phyloP scores from a whole-genome alignment of 106 monocot species.

The Dendrobium catenatum region DNA sequence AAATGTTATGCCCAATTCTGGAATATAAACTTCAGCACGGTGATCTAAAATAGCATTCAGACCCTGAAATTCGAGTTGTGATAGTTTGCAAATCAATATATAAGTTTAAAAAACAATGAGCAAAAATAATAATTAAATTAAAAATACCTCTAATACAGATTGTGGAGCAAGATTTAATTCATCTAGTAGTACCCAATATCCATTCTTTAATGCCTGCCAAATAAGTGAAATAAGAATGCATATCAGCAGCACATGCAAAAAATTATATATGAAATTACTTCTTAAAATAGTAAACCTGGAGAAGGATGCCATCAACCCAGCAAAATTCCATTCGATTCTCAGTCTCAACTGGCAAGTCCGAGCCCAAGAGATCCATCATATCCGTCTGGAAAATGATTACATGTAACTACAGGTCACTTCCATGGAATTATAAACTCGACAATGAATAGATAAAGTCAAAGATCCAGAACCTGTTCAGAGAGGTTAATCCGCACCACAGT shows the following conservation, averaged over 20 bases:
- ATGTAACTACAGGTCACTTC: neutral
- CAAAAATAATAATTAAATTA: constrained; percentile 1
- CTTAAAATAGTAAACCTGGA: constrained; percentile 44
- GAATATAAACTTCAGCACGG: constrained; percentile 91
- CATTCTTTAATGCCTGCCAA: constrained; percentile 75
- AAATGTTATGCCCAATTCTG: constrained; percentile 62
- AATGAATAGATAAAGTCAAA: neutral
- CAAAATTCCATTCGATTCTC: constrained; percentile 75
- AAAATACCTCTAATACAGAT: constrained; percentile 72
- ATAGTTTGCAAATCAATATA: neutral
- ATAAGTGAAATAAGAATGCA: constrained; percentile 1
- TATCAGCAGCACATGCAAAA: neutral
- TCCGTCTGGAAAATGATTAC: constrained; percentile 55
- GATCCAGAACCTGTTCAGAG: constrained; percentile 80
- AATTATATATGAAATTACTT: constrained; percentile 3
- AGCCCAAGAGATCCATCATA: constrained; percentile 97
- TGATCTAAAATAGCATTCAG: constrained; percentile 95
- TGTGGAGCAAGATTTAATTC: constrained; percentile 99
- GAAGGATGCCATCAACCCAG: constrained; percentile 97
- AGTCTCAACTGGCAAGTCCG: constrained; percentile 72
- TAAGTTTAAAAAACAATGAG: neutral
- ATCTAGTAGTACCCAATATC: constrained; percentile 93
- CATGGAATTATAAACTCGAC: neutral
- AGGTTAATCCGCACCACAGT: constrained; percentile 88
- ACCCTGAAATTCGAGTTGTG: constrained; percentile 39